Evolutionary conservation across 495 filamentous ascomycete genomes (phyloP).

Genomic region (Tetracladium setigerum): DNA sequence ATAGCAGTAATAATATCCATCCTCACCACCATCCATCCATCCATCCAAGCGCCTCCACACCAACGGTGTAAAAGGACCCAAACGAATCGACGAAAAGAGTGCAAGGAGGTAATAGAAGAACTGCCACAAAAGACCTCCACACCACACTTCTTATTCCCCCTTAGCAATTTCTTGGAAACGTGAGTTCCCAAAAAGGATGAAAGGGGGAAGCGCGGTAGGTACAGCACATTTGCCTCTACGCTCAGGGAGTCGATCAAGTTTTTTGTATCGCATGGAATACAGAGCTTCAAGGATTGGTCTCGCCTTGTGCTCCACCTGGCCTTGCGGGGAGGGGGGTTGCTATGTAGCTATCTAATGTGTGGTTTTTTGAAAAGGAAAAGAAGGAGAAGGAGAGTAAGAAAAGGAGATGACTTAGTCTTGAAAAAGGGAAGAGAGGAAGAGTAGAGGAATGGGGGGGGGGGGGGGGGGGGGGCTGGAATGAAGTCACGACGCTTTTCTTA

Average conservation of each 20-base stretch:
- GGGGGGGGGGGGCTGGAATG: neutral
- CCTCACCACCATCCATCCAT: too few relatives aligned
- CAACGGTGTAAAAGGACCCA: too few relatives aligned
- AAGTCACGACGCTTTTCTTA: neutral
- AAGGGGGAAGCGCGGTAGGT: conserved; percentile 3
- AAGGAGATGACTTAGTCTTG: neutral
- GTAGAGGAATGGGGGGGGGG: neutral
- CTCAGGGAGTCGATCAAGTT: conserved; percentile 14
- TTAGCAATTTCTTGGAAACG: too few relatives aligned
- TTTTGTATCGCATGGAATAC: conserved; percentile 56
- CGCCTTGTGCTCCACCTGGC: conserved; percentile 58
- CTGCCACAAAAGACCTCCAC: too few relatives aligned
- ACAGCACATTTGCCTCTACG: conserved; percentile 5
- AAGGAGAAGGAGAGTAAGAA: neutral
- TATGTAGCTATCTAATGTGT: neutral
- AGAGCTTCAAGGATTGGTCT: conserved; percentile 57
- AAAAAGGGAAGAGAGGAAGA: neutral
- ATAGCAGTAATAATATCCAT: too few relatives aligned
- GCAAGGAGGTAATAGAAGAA: too few relatives aligned
- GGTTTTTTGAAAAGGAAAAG: neutral
- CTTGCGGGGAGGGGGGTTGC: conserved; percentile 33
- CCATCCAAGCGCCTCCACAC: too few relatives aligned
- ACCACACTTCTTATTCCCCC: too few relatives aligned
- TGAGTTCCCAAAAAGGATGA: too few relatives aligned
- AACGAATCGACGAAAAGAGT: too few relatives aligned